phyloP scores from a whole-genome alignment of 129 eudicot species.

The Ambrosia trifida region DNA sequence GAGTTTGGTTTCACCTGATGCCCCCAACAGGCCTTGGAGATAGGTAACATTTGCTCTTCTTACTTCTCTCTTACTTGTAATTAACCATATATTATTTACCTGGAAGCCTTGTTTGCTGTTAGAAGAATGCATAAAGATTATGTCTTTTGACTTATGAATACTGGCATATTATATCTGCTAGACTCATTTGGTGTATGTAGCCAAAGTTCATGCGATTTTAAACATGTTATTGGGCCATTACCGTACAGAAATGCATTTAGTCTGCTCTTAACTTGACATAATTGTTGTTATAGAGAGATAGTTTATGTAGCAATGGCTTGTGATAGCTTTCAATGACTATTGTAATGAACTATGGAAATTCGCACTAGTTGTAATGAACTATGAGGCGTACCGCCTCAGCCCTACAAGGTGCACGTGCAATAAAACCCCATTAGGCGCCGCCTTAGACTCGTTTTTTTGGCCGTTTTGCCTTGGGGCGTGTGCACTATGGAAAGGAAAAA shows the following conservation, averaged over 20 bases:
- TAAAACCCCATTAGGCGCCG: no score
- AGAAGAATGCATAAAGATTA: background rate
- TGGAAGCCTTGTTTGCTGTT: background rate
- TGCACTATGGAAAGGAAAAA: background rate
- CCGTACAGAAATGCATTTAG: no score
- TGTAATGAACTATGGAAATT: background rate
- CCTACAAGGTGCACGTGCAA: no score
- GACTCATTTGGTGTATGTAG: background rate
- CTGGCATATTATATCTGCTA: background rate
- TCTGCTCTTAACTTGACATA: no score
- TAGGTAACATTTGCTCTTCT: conserved; percentile 5
- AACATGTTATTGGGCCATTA: no score
- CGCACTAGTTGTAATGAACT: no score
- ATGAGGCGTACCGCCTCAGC: no score
- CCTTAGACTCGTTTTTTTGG: no score
- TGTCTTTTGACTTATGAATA: background rate
- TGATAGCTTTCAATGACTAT: background rate
- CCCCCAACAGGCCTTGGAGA: conserved; percentile 15
- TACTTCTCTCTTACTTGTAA: background rate
- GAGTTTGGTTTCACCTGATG: conserved; percentile 47
- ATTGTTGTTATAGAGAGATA: background rate
- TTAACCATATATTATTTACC: background rate
- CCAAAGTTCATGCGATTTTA: background rate
- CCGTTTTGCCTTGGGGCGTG: no score
- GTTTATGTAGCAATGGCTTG: background rate